A percentile compares a stretch with the other conserved stretches of the same genome.
Evolutionary conservation across 2,329 filamentous ascomycete genomes (phyloP).

Genomic region (Beauveria brongniartii): DNA sequence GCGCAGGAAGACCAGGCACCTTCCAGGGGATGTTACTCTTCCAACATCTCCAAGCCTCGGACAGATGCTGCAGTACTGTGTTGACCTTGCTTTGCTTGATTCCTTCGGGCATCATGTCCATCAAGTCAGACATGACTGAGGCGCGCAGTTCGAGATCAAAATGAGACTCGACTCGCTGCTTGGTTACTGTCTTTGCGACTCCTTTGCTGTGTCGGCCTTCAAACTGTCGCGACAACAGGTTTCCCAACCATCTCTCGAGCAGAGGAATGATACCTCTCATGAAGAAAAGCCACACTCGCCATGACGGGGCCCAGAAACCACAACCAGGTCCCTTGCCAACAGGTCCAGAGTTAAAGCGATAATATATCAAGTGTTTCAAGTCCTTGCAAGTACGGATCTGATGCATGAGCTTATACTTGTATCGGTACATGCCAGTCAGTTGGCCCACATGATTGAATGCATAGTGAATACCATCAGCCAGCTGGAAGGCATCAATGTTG

Average conservation of each 20-base stretch:
- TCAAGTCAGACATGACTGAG: constrained; percentile 96
- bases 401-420: constrained; percentile 99
- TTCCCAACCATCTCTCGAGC: constrained; percentile 94
- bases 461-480: constrained; percentile 97
- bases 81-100: constrained; percentile 99
- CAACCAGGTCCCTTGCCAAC: constrained; percentile 97
- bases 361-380: constrained; percentile 97
- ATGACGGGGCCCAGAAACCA: constrained; percentile 97
- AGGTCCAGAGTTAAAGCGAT: constrained; percentile 93
- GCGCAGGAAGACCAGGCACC: constrained; percentile 88
- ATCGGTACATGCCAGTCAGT: constrained; percentile 97
- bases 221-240: constrained; percentile 92
- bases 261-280: constrained; percentile 97
- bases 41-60: constrained; percentile 98
- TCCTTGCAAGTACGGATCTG: constrained; percentile 99
- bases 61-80: constrained; percentile 91
- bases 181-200: constrained; percentile 97
- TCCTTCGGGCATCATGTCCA: constrained; percentile 99
- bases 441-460: constrained; percentile 99
- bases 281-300: constrained; percentile 99
- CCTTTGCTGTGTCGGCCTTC: constrained; percentile 98
- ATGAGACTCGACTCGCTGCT: constrained; percentile 97
- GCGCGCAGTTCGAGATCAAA: constrained; percentile 96
- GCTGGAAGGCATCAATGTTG: constrained; percentile 97
- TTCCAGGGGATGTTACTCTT: constrained; percentile 99